Base-by-base conservation (phyloP, 495 filamentous ascomycete species). In the Tricharina praecox region DNA sequence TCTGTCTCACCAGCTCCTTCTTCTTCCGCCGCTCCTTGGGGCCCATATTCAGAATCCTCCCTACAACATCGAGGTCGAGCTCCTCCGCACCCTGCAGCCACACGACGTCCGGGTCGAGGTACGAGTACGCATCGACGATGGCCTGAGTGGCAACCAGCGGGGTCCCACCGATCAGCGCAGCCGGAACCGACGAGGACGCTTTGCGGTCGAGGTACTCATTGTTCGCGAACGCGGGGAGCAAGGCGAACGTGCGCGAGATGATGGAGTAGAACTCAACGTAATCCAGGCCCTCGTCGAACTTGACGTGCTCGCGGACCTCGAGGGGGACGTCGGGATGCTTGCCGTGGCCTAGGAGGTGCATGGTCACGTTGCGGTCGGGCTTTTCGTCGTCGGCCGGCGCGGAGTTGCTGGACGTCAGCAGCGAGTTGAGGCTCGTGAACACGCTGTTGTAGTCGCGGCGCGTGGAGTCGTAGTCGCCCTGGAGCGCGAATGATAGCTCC, bases 51-150 rank as follows among this genome's bases (percentile, higher is more conserved):
- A 50, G 28, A 18, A 50, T 34, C 21, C 34, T 44, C 1, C 37
- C 48, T 3, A 50, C 48, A 9, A 44, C 38, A 33, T 57, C 57
- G 20, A 62, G 49, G 15, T 60, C 59, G 13, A 23, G 46, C 40
- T 58, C 54, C 2, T 40, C 42, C 4, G 49, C 42, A 0, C 50
- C 43, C 39, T 56, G 54, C 5, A 57, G 23, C 44, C 54, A 62
- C 7, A 55, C 59, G 2, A 51, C 51, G 1, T 53, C 58, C 40
- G 50, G 41, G n/a, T 47, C 34, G 11, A 62, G n/a, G 45, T 62
- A 62, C n/a, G 35, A 52, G 33, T 62, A 62, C 18, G 53, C 53
- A n/a, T 49, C 33, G n/a, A 62, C n/a, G 4, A 60, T 49, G 19
- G 48, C 40, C 43, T 57, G 41, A 11, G 37, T 50, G 7, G 53